Percentiles rank a stretch among this genome's conserved stretches.
These are phyloP conservation scores for Hanseniaspora nectarophila DNA, from an alignment of 805 yeast species.

Conservation along the genomic window DNA sequence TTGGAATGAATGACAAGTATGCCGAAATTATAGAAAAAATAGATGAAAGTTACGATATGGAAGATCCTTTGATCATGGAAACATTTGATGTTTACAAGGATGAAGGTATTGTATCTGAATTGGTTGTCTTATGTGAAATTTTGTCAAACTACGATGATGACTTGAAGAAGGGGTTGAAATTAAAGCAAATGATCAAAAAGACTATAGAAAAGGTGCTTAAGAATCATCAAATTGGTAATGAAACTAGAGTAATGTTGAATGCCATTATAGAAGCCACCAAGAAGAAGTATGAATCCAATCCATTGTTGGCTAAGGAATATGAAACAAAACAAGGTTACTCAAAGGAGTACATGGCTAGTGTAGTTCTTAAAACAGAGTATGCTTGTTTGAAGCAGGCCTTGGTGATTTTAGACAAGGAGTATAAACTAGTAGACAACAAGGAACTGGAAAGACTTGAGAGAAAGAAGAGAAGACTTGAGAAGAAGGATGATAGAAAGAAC, in stretches of 20 bases:
- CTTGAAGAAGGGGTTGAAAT: constrained; percentile 22
- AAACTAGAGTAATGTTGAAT: constrained; percentile 24
- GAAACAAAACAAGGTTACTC: constrained; percentile 21
- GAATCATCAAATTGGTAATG: constrained; percentile 48
- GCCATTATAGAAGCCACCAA: constrained; percentile 24
- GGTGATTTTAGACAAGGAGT: constrained; percentile 18
- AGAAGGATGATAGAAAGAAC: constrained; percentile 1
- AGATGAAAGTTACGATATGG: constrained; percentile 27
- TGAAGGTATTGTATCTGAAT: constrained; percentile 51
- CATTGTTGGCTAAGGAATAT: constrained; percentile 19
- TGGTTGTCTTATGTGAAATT: constrained; percentile 42
- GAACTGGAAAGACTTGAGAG: not conserved
- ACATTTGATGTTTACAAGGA: constrained; percentile 51
- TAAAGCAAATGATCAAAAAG: constrained; percentile 19
- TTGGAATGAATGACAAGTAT: constrained; percentile 24
- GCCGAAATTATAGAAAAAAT: constrained; percentile 19
- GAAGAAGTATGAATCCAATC: constrained; percentile 39
- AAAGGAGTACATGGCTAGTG: constrained; percentile 37
- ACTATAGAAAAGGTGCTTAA: constrained; percentile 40
- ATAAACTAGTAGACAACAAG: not conserved
- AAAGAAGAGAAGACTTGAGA: constrained; percentile 10
- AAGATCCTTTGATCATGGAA: constrained; percentile 37
- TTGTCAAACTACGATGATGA: constrained; percentile 23
- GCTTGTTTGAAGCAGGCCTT: constrained; percentile 36
- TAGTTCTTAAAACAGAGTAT: constrained; percentile 47